Evolutionary conservation across 1,139 yeast species (phyloP).

Genomic region (Meyerozyma elateridarum): DNA sequence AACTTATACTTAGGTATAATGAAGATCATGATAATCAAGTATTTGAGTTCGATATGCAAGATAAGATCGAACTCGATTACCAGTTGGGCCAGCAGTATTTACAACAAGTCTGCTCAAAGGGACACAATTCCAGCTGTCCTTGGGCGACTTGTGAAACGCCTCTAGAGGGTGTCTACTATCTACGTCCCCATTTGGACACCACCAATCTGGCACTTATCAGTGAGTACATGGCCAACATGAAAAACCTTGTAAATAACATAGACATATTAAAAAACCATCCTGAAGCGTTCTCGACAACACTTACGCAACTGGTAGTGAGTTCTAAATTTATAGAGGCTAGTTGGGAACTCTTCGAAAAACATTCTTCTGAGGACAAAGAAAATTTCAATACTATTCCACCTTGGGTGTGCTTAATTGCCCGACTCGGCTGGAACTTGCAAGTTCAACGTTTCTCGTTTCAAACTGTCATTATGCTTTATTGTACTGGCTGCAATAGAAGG

Average conservation of each 20-base stretch:
- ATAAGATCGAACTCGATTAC: constrained; percentile 21
- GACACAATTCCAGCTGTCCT: constrained; percentile 30
- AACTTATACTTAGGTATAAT: constrained; percentile 26
- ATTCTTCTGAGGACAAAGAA: constrained; percentile 23
- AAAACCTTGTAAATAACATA: constrained; percentile 26
- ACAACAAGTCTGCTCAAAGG: constrained; percentile 19
- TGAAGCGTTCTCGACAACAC: constrained; percentile 10
- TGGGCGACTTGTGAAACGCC: constrained; percentile 39
- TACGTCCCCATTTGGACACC: constrained; percentile 28
- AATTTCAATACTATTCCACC: constrained; percentile 26
- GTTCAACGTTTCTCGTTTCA: constrained; percentile 1
- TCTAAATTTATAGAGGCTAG: too few species aligned
- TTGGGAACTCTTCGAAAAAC: background rate
- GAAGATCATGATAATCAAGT: constrained; percentile 11
- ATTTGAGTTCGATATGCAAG: constrained; percentile 18
- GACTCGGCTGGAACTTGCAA: background rate
- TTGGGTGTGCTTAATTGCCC: constrained; percentile 26
- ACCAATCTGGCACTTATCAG: constrained; percentile 27
- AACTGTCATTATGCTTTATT: constrained; percentile 1
- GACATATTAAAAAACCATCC: constrained; percentile 15
- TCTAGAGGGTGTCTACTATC: constrained; percentile 29
- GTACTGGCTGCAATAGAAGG: constrained; percentile 2
- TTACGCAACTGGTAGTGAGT: too few species aligned
- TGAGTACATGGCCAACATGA: constrained; percentile 26
- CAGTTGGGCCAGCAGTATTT: constrained; percentile 23